Conservation (phyloP, 352 stramenopile species). For the Aphanomyces stellatus region DNA sequence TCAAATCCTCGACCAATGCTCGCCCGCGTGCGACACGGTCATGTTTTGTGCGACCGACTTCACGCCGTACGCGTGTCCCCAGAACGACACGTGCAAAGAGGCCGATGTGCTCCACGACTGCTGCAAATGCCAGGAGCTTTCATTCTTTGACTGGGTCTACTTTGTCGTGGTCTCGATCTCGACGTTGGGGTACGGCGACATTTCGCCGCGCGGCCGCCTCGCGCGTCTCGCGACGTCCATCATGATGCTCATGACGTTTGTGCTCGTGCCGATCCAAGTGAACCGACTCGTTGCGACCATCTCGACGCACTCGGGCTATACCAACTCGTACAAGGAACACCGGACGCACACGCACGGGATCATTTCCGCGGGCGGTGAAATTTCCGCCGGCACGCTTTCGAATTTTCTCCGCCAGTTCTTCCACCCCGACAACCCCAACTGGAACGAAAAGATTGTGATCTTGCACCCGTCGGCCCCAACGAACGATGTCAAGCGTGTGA, state of each 20-base stretch:
- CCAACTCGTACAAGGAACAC: constrained; percentile 59
- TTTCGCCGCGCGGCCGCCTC: constrained; percentile 44
- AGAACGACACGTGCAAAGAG: not conserved
- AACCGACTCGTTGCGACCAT: constrained; percentile 68
- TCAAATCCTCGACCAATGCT: constrained; percentile 58
- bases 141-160: constrained; percentile 71
- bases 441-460: constrained; percentile 77
- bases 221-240: constrained; percentile 77
- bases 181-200: constrained; percentile 78
- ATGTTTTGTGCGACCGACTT: constrained; percentile 22
- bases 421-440: constrained; percentile 76
- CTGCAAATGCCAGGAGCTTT: constrained; percentile 52
- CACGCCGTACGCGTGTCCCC: not conserved
- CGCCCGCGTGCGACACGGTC: constrained; percentile 8
- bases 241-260: constrained; percentile 78
- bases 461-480: constrained; percentile 51
- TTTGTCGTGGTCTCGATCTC: constrained; percentile 81
- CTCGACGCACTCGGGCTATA: constrained; percentile 69
- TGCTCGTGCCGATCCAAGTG: constrained; percentile 73
- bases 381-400: constrained; percentile 51
- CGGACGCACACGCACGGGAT: constrained; percentile 73
- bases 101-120: not conserved
- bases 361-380: constrained; percentile 45
- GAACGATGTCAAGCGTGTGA: constrained; percentile 58
- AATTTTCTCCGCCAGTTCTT: constrained; percentile 81